Base-by-base conservation (phyloP, 2,329 filamentous ascomycete species). In the Ascochyta viciae-villosae region DNA sequence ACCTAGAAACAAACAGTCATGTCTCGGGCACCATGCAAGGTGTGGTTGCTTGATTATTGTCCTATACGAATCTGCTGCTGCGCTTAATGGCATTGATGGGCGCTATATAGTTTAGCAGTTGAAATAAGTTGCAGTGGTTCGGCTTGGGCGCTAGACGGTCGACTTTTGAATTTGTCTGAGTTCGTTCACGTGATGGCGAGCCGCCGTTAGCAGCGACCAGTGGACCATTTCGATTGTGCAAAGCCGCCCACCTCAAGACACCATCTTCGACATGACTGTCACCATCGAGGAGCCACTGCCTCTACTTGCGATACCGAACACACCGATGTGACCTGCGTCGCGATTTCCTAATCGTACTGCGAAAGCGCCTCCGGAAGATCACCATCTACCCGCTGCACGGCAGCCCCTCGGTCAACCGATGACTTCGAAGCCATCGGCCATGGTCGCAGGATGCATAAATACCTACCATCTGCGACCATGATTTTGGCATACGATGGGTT, bases 381-480 rank as follows among this genome's bases (percentile, higher is more conserved):
- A 56, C 60, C 35, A 61, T 55, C 40, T 33, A 29, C 44, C 35
- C 50, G 45, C 50, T 50, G 58, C 50, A 40, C 57, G 49, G 49
- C 57, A 62, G 47, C 64, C 65, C 65, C 65, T 66, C 65, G 62
- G 55, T 62, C 58, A 44, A 52, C 55, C 44, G 49, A 54, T 46
- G 54, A 50, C 29, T 31, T 46, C 38, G 43, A 48, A 39, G 45
- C 45, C 57, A n/a, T 48, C 47, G 29, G 38, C 31, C 47, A 34
- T 31, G 6, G 15, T 33, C 38, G 16, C 47, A 38, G 29, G 19
- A 33, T n/a, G 23, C 57, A 16, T 38, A 56, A 38, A 35, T 13
- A 24, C 34, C 24, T 8, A 15, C 23, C 5, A 6, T 3, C 12
- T 29, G 10, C 15, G 27, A 5, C 8, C 31, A n/a, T 12, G 4